These are phyloP conservation scores for Ganoderma multipileum DNA, from an alignment of 1,284 basidiomycete genomes.

Conservation along the genomic window DNA sequence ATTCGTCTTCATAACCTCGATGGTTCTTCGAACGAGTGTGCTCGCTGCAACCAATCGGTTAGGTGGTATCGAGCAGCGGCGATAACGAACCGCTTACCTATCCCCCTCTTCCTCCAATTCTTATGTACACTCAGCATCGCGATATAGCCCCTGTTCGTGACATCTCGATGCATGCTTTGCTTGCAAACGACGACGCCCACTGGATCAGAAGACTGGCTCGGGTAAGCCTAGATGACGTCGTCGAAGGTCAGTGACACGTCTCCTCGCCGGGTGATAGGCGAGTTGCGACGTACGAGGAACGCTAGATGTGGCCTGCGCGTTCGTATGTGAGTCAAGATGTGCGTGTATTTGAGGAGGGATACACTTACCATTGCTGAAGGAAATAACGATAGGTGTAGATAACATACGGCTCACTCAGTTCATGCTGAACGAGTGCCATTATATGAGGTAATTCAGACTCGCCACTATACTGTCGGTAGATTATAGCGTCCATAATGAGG, in stretches of 20 bases:
- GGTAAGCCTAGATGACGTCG: conserved; percentile 56
- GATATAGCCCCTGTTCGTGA: conserved; percentile 91
- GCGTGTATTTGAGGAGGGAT: neutral
- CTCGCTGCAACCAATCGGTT: conserved; percentile 57
- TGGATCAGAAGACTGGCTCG: conserved; percentile 61
- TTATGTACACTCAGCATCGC: conserved; percentile 95
- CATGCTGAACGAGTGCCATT: conserved; percentile 88
- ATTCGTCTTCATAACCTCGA: conserved; percentile 80
- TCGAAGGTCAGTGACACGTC: conserved; percentile 14
- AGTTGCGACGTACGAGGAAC: conserved; percentile 86
- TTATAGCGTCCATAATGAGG: conserved; percentile 56
- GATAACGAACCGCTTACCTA: conserved; percentile 67
- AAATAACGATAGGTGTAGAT: conserved; percentile 96
- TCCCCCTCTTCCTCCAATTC: conserved; percentile 85
- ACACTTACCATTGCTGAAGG: conserved; percentile 86
- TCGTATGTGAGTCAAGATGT: conserved; percentile 15
- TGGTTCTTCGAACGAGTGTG: conserved; percentile 77
- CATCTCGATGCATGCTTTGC: conserved; percentile 84
- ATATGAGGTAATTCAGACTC: conserved; percentile 83
- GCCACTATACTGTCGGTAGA: conserved; percentile 76
- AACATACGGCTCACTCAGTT: conserved; percentile 95
- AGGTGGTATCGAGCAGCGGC: conserved; percentile 16
- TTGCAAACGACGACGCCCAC: conserved; percentile 97
- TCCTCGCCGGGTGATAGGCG: neutral
- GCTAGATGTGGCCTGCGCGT: conserved; percentile 87